A percentile compares a stretch with the other conserved stretches of the same genome.
Evolutionary conservation across 148 eudicot genomes (phyloP).

Genomic region (Chenopodium quinoa): DNA sequence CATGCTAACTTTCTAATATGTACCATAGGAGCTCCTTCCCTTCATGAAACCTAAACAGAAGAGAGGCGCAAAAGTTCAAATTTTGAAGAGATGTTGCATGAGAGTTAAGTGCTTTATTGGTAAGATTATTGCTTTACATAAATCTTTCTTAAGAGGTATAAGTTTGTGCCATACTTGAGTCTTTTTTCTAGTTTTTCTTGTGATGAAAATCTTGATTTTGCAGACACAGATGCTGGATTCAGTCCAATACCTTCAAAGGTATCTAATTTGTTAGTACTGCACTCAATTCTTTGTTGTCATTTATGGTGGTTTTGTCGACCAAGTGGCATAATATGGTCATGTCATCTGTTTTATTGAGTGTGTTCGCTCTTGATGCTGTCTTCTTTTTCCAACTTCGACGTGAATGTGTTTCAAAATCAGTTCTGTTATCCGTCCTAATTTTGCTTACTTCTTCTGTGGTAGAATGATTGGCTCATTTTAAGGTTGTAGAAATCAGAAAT

Average conservation of each 20-base stretch:
- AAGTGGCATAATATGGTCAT: no score
- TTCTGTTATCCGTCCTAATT: not conserved
- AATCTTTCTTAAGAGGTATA: not conserved
- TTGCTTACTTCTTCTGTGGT: not conserved
- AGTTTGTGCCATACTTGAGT: not conserved
- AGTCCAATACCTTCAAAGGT: constrained; percentile 78
- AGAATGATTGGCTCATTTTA: not conserved
- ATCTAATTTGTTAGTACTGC: not conserved
- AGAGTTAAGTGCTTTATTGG: constrained; percentile 87
- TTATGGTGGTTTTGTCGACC: not conserved
- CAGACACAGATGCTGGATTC: constrained; percentile 87
- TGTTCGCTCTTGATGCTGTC: not conserved
- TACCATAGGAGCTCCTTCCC: constrained; percentile 54
- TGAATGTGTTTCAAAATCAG: not conserved
- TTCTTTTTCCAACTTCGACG: not conserved
- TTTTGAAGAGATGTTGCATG: constrained; percentile 47
- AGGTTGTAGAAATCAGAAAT: not conserved
- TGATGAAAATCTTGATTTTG: constrained; percentile 25
- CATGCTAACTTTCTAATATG: not conserved
- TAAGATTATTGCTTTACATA: constrained; percentile 24
- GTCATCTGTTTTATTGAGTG: no score
- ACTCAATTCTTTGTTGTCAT: not conserved
- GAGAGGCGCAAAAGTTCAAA: constrained; percentile 45
- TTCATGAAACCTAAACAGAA: constrained; percentile 64
- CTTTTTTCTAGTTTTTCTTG: not conserved